Evolutionary conservation across 1,284 basidiomycete genomes (phyloP).

Genomic region (Boletus hoseneyae): DNA sequence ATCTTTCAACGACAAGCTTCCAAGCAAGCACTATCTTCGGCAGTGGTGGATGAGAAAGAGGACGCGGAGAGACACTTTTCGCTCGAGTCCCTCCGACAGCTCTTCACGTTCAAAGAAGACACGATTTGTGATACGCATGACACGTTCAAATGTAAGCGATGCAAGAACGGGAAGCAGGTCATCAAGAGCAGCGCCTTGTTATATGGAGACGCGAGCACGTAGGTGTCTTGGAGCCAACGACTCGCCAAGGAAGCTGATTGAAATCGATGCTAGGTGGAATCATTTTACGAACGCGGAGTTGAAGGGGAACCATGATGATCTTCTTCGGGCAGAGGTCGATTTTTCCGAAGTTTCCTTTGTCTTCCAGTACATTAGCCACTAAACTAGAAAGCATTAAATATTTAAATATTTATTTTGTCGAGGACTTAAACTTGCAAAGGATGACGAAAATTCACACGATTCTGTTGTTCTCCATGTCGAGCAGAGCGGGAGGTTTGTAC

Average conservation of each 20-base stretch:
- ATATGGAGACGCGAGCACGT: conserved; percentile 98
- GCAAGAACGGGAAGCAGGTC: conserved; percentile 83
- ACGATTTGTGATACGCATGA: conserved; percentile 95
- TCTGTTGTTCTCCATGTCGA: conserved; percentile 48
- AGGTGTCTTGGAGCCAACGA: conserved; percentile 37
- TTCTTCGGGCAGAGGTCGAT: conserved; percentile 88
- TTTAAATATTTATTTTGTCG: conserved; percentile 2
- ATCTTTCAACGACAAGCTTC: conserved; percentile 95
- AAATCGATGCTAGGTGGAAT: conserved; percentile 79
- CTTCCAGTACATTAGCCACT: conserved; percentile 89
- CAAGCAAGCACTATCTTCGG: conserved; percentile 95
- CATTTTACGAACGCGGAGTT: conserved; percentile 91
- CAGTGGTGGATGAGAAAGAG: conserved; percentile 96
- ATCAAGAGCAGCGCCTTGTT: conserved; percentile 83
- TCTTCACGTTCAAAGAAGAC: conserved; percentile 90
- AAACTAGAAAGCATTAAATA: conserved; percentile 10
- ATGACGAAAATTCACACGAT: conserved; percentile 17
- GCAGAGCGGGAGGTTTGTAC: conserved; percentile 74
- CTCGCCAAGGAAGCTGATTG: conserved; percentile 5
- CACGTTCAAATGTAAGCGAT: conserved; percentile 97
- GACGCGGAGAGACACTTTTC: conserved; percentile 97
- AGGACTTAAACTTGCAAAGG: not conserved
- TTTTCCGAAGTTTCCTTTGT: conserved; percentile 85
- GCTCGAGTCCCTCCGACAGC: conserved; percentile 81
- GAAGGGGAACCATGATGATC: conserved; percentile 91